Percentiles rank a stretch among this genome's conserved stretches.
These are phyloP conservation scores for Cercospora sp. DNA, from an alignment of 2,329 filamentous ascomycete species.

Conservation along the genomic window DNA sequence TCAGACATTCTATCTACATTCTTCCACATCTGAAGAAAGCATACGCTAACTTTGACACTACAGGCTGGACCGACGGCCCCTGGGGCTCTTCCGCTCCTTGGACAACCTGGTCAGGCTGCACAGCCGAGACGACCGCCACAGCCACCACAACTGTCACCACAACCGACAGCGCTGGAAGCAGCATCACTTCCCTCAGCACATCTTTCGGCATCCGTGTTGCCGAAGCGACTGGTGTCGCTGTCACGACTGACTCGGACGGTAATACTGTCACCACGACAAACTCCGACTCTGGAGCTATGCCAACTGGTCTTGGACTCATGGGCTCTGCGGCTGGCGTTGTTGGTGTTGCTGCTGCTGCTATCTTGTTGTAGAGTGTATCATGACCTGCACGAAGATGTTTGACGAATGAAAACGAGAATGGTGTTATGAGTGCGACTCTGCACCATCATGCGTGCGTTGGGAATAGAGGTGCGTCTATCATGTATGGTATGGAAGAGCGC, in stretches of 20 bases:
- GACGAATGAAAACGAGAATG: background rate
- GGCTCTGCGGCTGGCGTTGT: constrained; percentile 34
- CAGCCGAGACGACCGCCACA: constrained; percentile 35
- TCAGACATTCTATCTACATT: background rate
- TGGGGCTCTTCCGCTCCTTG: constrained; percentile 38
- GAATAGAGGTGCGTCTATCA: too few relatives aligned
- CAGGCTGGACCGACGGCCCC: constrained; percentile 38
- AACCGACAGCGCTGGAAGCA: constrained; percentile 24
- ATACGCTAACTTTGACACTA: background rate
- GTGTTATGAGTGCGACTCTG: too few relatives aligned
- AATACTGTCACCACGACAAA: constrained; percentile 16
- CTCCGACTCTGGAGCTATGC: constrained; percentile 28
- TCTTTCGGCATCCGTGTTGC: constrained; percentile 36
- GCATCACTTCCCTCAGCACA: constrained; percentile 30
- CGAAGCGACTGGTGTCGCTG: constrained; percentile 24
- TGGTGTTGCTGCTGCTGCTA: constrained; percentile 36
- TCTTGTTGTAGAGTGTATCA: constrained; percentile 34
- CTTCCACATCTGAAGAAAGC: background rate
- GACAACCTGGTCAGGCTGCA: constrained; percentile 40
- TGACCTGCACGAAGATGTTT: background rate
- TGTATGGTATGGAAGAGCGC: too few relatives aligned
- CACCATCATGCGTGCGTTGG: background rate
- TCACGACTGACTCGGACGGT: constrained; percentile 12
- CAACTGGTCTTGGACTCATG: constrained; percentile 27
- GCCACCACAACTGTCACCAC: constrained; percentile 38